A percentile compares a stretch with the other conserved stretches of the same genome.
phyloP scores from a whole-genome alignment of 139 green algal species.

The Auxenochlorella protothecoides region DNA sequence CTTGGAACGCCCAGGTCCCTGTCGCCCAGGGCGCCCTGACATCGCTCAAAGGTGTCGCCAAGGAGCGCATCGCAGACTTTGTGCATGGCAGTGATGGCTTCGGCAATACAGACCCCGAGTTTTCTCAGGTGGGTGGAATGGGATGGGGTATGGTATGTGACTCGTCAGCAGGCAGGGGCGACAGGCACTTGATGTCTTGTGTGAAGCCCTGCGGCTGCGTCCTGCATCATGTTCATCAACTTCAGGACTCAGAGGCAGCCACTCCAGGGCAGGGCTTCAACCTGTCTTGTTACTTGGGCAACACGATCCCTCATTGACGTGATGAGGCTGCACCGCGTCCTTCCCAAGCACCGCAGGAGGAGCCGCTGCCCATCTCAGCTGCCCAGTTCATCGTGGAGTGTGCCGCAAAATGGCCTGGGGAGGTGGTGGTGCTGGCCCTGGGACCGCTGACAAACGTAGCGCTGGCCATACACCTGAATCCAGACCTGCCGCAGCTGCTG shows the following conservation, averaged over 20 bases:
- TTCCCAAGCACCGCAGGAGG: no score
- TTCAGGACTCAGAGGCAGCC: no score
- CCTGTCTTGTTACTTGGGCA: neutral
- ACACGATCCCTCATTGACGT: neutral
- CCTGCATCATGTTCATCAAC: no score
- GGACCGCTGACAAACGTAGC: conserved; percentile 81
- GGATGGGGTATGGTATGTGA: neutral
- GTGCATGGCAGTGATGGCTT: conserved; percentile 83
- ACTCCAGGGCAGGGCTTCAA: neutral
- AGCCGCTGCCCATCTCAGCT: conserved; percentile 16
- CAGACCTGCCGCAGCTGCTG: conserved; percentile 43
- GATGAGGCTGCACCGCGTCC: no score
- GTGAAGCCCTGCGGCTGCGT: no score
- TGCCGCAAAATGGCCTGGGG: conserved; percentile 31
- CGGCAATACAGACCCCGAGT: conserved; percentile 51
- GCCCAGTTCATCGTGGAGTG: conserved; percentile 67
- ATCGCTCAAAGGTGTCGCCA: conserved; percentile 38
- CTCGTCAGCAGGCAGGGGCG: no score
- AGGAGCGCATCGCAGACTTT: conserved; percentile 74
- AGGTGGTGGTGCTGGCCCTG: conserved; percentile 68
- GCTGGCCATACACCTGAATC: conserved; percentile 57
- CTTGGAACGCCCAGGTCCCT: conserved; percentile 26
- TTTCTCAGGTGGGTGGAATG: neutral
- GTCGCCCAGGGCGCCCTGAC: conserved; percentile 40
- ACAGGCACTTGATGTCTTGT: no score